Base-by-base conservation (phyloP, 805 yeast genomes). In the Suhomyces xylopsoci region DNA sequence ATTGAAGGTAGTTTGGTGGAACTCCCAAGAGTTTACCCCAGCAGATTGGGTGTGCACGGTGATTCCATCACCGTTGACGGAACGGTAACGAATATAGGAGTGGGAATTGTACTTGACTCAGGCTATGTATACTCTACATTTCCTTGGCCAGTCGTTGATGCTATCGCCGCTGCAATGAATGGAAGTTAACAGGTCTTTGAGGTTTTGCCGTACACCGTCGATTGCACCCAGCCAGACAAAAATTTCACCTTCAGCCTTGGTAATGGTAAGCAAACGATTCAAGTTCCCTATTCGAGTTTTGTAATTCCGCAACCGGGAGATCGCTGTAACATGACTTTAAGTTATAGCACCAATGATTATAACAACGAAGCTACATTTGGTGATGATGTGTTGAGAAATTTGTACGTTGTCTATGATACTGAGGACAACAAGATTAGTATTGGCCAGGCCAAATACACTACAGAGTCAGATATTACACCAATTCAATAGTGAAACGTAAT, bases 321-420 rank as follows among this genome's bases (percentile, higher is more conserved):
- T 30, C 3, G 32, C 22, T n/a, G 48, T 22, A 12, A 22, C 4
- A 14, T 26, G 17, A 45, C 47, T 34, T 17, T 20, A 24, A 38
- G 15, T 17, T 36, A 9, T 32, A 22, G 24, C 51, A n/a, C n/a
- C n/a, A n/a, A n/a, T n/a, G n/a, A n/a, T n/a, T n/a, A n/a, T n/a
- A n/a, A n/a, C n/a, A n/a, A n/a, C n/a, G n/a, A n/a, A n/a, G n/a
- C 51, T 26, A 47, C 77, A 6, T 63, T 82, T 12, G 88, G 87
- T 46, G 85, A 81, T 61, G 68, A 78, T 3, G 78, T 83, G 63
- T 62, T 84, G 52, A 70, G 79, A 54, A 63, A 28, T 81, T 80
- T 1, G 83, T 82, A n/a, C 58, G 73, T 78, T 40, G 85, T 81
- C 45, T 84, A 75, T 53, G 86, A 83, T 63, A 62, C 82, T 46